A percentile compares a stretch with the other conserved stretches of the same genome.
Evolutionary conservation across 192 early-diverging fungal genomes (phyloP).

Genomic region (Backusella tarrabulga): DNA sequence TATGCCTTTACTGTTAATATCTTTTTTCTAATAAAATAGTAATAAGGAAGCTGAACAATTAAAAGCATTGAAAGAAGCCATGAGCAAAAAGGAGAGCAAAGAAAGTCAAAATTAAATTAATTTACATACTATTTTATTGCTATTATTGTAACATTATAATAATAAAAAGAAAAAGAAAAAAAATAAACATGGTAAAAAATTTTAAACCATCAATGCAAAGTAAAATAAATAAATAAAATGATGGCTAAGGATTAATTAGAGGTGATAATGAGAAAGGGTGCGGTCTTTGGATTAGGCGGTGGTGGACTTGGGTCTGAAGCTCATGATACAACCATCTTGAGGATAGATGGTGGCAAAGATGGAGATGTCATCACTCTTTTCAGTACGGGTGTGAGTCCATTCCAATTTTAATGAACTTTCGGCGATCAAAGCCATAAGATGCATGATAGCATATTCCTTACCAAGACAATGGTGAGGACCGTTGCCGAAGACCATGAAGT

Average conservation of each 20-base stretch:
- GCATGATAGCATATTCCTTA: slow-evolving; percentile 39
- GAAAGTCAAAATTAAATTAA: neutral
- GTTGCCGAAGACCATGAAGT: slow-evolving; percentile 42
- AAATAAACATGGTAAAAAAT: slow-evolving; percentile 4
- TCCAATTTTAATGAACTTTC: slow-evolving; percentile 32
- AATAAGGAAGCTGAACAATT: slow-evolving; percentile 15
- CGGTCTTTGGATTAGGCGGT: slow-evolving; percentile 5
- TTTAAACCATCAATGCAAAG: slow-evolving; percentile 5
- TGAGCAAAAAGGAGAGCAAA: slow-evolving; percentile 1
- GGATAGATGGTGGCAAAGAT: slow-evolving; percentile 45
- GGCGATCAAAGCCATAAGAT: slow-evolving; percentile 34
- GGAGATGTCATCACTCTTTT: slow-evolving; percentile 40
- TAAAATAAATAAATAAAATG: slow-evolving; percentile 3
- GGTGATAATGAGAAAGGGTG: neutral
- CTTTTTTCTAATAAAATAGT: neutral
- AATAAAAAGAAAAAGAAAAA: neutral
- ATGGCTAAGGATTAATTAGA: neutral
- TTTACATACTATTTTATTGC: slow-evolving; percentile 1
- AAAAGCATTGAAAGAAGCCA: slow-evolving; percentile 12
- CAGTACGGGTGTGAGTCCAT: slow-evolving; percentile 36
- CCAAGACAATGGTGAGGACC: slow-evolving; percentile 43
- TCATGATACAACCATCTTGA: slow-evolving; percentile 39
- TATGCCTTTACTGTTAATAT: neutral
- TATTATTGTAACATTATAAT: slow-evolving; percentile 10
- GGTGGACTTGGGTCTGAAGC: slow-evolving; percentile 27